A percentile compares a stretch with the other conserved stretches of the same genome.
phyloP scores from a whole-genome alignment of 257 asterid genomes.

The Solanum bulbocastanum region DNA sequence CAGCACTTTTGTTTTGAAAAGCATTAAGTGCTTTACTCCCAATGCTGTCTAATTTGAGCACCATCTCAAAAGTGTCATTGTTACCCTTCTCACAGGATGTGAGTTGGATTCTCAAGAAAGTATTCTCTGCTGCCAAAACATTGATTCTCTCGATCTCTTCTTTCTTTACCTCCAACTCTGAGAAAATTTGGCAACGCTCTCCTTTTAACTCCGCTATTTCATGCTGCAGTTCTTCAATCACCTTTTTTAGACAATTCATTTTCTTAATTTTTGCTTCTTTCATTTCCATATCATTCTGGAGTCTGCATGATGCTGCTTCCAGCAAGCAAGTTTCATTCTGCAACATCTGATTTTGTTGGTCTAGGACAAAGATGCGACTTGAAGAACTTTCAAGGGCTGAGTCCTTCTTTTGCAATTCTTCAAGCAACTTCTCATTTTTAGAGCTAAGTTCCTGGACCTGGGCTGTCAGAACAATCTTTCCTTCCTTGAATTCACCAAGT shows the following conservation, averaged over 20 bases:
- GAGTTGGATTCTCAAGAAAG: slow-evolving; percentile 38
- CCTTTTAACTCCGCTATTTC: slow-evolving; percentile 30
- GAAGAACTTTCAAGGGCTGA: slow-evolving; percentile 47
- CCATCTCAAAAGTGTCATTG: slow-evolving; percentile 4
- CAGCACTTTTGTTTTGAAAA: slow-evolving; percentile 16
- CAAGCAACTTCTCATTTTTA: slow-evolving; percentile 28
- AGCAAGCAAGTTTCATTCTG: slow-evolving; percentile 26
- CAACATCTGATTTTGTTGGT: slow-evolving; percentile 36
- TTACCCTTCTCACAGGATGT: slow-evolving; percentile 20
- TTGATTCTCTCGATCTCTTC: slow-evolving; percentile 24
- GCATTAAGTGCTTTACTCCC: slow-evolving; percentile 26
- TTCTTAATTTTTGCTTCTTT: slow-evolving; percentile 39
- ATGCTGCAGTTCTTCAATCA: slow-evolving; percentile 30
- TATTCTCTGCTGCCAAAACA: slow-evolving; percentile 32
- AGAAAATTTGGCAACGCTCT: slow-evolving; percentile 26
- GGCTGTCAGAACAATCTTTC: slow-evolving; percentile 15
- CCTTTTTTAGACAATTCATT: slow-evolving; percentile 43
- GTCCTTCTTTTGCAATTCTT: slow-evolving; percentile 44
- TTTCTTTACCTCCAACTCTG: slow-evolving; percentile 42
- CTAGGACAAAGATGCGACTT: slow-evolving; percentile 32
- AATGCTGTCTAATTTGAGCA: slow-evolving; percentile 11
- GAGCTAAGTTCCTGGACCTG: slow-evolving; percentile 31
- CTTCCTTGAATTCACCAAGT: slow-evolving; percentile 21
- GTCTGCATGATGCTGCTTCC: slow-evolving; percentile 29
- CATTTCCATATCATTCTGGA: slow-evolving; percentile 36